phyloP scores from a whole-genome alignment of 495 filamentous ascomycete genomes.

The Talaromyces nanjingensis region DNA sequence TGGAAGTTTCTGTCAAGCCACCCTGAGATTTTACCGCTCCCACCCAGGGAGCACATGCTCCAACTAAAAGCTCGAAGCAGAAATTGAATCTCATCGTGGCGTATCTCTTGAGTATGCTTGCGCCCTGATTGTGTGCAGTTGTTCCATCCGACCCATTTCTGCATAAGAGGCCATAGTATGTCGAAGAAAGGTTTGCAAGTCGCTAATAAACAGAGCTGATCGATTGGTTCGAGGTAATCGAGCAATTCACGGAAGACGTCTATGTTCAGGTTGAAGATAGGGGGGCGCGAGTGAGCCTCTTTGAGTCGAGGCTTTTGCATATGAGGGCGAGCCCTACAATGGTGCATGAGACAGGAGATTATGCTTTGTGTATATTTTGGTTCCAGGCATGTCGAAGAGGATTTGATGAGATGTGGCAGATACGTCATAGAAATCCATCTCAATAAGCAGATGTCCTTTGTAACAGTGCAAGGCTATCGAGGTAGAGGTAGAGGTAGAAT shows the following conservation, averaged over 20 bases:
- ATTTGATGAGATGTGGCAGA: not conserved
- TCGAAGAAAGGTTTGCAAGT: not conserved
- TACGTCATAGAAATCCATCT: too few species aligned
- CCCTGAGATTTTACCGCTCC: too few species aligned
- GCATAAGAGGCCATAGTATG: not conserved
- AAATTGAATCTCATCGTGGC: not conserved
- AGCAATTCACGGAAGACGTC: not conserved
- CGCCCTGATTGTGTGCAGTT: not conserved
- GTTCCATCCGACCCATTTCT: not conserved
- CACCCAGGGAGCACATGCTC: not conserved
- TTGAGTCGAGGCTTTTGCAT: not conserved
- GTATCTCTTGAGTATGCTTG: not conserved
- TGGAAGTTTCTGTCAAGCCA: too few species aligned
- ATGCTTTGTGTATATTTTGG: not conserved
- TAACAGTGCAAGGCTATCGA: too few species aligned
- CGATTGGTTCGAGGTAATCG: not conserved
- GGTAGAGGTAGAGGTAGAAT: too few species aligned
- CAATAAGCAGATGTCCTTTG: too few species aligned
- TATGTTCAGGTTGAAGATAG: not conserved
- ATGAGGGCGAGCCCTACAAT: not conserved
- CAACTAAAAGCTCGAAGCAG: not conserved
- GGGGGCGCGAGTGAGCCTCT: not conserved
- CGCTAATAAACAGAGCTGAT: not conserved
- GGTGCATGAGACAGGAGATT: not conserved
- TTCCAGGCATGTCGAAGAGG: not conserved